Evolutionary conservation across 345 rosid genomes (phyloP), one percentile per base, ranked within the genome.

Genomic region (Hypericum androsaemum): DNA sequence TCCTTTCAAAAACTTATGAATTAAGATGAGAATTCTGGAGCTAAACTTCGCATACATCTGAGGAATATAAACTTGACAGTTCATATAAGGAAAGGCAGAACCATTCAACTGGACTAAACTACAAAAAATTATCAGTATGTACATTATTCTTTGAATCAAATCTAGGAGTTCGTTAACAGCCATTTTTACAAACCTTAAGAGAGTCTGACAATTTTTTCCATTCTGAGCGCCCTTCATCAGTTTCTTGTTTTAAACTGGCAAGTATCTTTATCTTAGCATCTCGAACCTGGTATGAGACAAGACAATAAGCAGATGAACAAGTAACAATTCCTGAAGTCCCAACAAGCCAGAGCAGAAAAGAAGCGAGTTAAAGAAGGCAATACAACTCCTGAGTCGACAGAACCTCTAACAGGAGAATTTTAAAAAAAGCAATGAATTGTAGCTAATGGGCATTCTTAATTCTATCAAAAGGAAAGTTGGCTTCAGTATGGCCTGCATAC

Each of bases 191-290:
- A 48, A 85, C 97, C 87, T 85, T 88, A 15, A 92, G 90, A 54
- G 82, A 73, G 37, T 52, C 53, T 37, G 84, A 66, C 63, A 92
- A 55, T 41, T 73, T 76, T 64, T 68, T 77, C 98, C 98, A 88
- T 55, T 92, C 98, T 14, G 83, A 64, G 39, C 64, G 62, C 44
- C 83, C 95, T 64, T 85, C 94, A 54, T 92, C 90, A 43, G 70
- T 77, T 13, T 69, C 94, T 62, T 78, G 95, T 62, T 83, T 86
- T 41, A 92, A 68, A 70, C 76, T 75, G 56, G 74, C 86, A 49
- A 92, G 67, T 52, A 88, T 78, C 59, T 76, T 88, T 37, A 92
- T 71, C 77, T 92, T 92, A 39, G 87, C 77, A 67, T 85, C 88
- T 54, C 94, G 81, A 69, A 92, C 77, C 98, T 92, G 71, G 52